Percentiles rank a stretch among this genome's conserved stretches.
phyloP scores from a whole-genome alignment of 2,329 filamentous ascomycete genomes.

The Pseudogymnoascus sp. region DNA sequence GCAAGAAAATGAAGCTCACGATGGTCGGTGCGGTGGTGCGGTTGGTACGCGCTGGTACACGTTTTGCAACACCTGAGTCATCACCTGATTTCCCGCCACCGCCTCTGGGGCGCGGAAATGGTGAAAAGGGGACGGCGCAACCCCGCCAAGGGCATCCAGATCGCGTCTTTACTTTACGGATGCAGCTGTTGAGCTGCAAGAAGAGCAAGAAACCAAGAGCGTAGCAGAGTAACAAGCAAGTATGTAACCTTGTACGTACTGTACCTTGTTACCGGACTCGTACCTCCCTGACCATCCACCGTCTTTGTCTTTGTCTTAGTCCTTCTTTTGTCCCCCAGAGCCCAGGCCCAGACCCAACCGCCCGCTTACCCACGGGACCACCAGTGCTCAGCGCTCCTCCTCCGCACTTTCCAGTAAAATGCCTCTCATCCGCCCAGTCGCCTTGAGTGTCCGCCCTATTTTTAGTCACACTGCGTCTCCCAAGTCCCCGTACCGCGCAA shows the following conservation, averaged over 20 bases:
- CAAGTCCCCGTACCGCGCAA: not conserved
- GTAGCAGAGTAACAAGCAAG: not conserved
- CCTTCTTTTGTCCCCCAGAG: not conserved
- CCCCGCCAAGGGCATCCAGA: not conserved
- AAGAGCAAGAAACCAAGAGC: not conserved
- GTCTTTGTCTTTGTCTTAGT: not conserved
- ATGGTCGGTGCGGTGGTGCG: not conserved
- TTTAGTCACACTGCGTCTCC: not conserved
- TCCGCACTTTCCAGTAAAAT: not conserved
- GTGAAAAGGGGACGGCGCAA: not conserved
- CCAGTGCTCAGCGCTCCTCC: not conserved
- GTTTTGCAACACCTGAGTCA: not conserved
- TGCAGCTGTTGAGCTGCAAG: not conserved
- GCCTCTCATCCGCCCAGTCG: not conserved
- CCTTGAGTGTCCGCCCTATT: not conserved
- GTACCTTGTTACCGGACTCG: not conserved
- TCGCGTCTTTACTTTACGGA: not conserved
- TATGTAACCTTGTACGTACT: not conserved
- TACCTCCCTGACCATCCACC: not conserved
- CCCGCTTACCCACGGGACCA: not conserved
- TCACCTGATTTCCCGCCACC: not conserved
- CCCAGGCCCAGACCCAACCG: not conserved
- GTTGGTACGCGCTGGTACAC: too few species aligned
- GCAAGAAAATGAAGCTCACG: not conserved
- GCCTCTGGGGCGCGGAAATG: not conserved